Percentiles rank a stretch among this genome's conserved stretches.
These are phyloP conservation scores for Musa schizocarpa DNA, from an alignment of 176 grass and related monocot species.

Conservation along the genomic window DNA sequence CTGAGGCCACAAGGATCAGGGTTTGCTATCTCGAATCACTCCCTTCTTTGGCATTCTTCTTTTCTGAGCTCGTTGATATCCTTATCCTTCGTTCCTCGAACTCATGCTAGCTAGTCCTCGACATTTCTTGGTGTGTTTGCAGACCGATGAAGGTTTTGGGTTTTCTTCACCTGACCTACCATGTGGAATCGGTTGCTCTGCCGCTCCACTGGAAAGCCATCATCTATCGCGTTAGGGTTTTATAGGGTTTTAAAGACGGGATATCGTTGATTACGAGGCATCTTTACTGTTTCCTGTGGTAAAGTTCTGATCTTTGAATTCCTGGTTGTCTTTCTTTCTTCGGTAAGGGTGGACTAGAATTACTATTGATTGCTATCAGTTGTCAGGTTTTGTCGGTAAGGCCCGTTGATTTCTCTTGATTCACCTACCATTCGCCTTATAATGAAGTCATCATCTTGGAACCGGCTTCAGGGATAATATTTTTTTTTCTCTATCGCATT, in stretches of 20 bases:
- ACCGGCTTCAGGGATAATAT: neutral
- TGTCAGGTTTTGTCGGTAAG: neutral
- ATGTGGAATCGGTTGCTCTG: neutral
- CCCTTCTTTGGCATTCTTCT: neutral
- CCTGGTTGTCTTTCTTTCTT: too few species aligned
- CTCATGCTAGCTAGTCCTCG: neutral
- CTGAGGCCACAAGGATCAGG: constrained; percentile 88
- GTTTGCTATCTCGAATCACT: constrained; percentile 14
- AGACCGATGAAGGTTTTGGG: neutral
- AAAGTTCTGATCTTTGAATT: neutral
- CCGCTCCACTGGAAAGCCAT: too few species aligned
- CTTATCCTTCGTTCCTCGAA: neutral
- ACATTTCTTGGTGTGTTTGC: neutral
- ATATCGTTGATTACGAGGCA: too few species aligned
- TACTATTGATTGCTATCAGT: neutral
- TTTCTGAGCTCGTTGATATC: neutral
- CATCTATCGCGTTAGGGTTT: too few species aligned
- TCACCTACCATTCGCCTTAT: neutral
- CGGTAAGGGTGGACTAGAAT: neutral
- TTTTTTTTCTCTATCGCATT: neutral
- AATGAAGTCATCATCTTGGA: neutral
- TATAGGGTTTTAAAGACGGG: too few species aligned
- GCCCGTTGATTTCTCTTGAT: neutral
- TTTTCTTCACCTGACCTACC: too few species aligned
- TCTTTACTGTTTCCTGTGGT: too few species aligned